Base-by-base conservation (phyloP, 108 stramenopile genomes). In the Cyclotella atomus region DNA sequence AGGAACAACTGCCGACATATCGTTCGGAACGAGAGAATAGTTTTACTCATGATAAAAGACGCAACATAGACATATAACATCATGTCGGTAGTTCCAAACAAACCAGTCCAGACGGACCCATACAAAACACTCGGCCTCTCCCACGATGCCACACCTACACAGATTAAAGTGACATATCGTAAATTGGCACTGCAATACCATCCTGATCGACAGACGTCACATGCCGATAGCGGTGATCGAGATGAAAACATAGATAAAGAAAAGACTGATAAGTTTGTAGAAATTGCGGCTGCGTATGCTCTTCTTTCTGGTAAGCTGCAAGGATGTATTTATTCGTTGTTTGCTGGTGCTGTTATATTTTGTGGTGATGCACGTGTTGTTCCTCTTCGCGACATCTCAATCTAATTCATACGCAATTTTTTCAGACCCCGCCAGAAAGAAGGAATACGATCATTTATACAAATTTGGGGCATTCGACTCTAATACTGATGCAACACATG, bases 91-190 rank as follows among this genome's bases (percentile, higher is more conserved):
- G 29, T 61, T 9, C 60, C 60, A 28, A 65, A 38, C 45, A 47
- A 47, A 28, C 64, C 64, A 16, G 14, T 47, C 29, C 45, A 65
- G 25, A 45, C 30, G 25, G 85, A 86, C 81, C 85, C 83, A 1
- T 88, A 88, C 75, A 44, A 73, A 54, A 85, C 82, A 6, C 74
- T 96, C 25, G 92, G 86, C 24, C 75, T 96, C 9, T 27, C 84
- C 1, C 73, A 78, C 75, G 69, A 86, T 33, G 92, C 91, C 43
- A 75, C 76, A 41, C 38, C 60, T 4, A 24, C 71, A 6, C 73
- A 84, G 62, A 91, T 91, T 27, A 87, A 85, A 63, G 54, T 54
- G 38, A 73, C 76, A 2, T 88, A 88, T 67, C 79, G 83, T n/a
- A 74, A 78, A 29, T 41, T 84, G 61, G 88, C 88, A 1, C 71